phyloP scores from a whole-genome alignment of 1,139 yeast species.

The Arxiozyma slooffiae region DNA sequence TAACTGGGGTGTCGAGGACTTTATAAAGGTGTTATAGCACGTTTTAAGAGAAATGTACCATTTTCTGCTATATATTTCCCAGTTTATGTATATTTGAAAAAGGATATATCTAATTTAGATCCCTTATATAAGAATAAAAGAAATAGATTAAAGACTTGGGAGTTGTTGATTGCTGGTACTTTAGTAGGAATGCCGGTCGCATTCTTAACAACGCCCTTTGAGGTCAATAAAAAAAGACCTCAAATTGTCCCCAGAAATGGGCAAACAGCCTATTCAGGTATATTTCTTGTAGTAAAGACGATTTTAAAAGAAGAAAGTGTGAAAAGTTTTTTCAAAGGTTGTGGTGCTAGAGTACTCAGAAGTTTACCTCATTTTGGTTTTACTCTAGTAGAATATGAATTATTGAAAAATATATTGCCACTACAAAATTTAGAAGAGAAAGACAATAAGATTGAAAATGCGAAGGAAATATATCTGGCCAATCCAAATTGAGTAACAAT shows the following conservation, averaged over 20 bases:
- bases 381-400: slow-evolving; percentile 90
- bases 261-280: slow-evolving; percentile 67
- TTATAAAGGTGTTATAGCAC: slow-evolving; percentile 87
- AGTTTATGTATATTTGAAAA: slow-evolving; percentile 86
- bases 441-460: background rate
- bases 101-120: slow-evolving; percentile 72
- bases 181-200: slow-evolving; percentile 98
- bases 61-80: slow-evolving; percentile 97
- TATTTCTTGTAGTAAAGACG: slow-evolving; percentile 63
- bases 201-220: slow-evolving; percentile 89
- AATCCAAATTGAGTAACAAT: slow-evolving; percentile 15
- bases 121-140: slow-evolving; percentile 42
- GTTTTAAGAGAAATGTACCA: slow-evolving; percentile 90
- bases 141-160: slow-evolving; percentile 63
- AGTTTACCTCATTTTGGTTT: slow-evolving; percentile 98
- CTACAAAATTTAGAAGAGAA: slow-evolving; percentile 3
- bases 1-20: slow-evolving; percentile 77
- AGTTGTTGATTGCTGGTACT: slow-evolving; percentile 80
- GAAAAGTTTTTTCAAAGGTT: slow-evolving; percentile 88
- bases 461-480: background rate
- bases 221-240: slow-evolving; percentile 89
- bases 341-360: slow-evolving; percentile 86
- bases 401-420: slow-evolving; percentile 49
- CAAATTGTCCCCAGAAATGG: slow-evolving; percentile 78
- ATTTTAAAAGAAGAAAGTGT: slow-evolving; percentile 72